Percentiles rank a stretch among this genome's conserved stretches.
These are phyloP conservation scores for Aphanomyces invadans DNA, from an alignment of 352 stramenopile genomes.

Conservation along the genomic window DNA sequence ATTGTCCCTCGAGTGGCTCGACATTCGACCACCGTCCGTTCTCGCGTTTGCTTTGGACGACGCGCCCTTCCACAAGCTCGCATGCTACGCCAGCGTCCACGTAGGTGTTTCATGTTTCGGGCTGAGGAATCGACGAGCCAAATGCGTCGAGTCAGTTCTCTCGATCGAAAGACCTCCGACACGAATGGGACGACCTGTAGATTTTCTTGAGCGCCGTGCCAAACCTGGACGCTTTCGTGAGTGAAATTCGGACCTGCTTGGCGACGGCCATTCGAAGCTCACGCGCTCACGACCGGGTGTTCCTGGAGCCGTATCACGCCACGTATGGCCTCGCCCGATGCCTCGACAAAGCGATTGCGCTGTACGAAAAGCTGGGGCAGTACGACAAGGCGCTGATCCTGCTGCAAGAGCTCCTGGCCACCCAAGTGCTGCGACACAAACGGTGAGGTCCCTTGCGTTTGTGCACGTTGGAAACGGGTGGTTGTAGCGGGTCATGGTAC, in stretches of 20 bases:
- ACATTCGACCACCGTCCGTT: background rate
- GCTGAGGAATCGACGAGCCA: too few relatives aligned
- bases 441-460: conserved; percentile 23
- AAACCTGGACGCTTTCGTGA: conserved; percentile 53
- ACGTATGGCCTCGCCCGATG: conserved; percentile 59
- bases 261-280: conserved; percentile 25
- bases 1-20: conserved; percentile 12
- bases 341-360: conserved; percentile 39
- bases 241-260: conserved; percentile 43
- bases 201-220: conserved; percentile 11
- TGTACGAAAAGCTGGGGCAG: conserved; percentile 74
- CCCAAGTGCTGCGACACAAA: conserved; percentile 50
- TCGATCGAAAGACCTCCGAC: too few relatives aligned
- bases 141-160: too few relatives aligned
- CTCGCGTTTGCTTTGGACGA: background rate
- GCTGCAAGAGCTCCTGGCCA: conserved; percentile 53
- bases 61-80: background rate
- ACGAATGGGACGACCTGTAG: too few relatives aligned
- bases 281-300: conserved; percentile 27
- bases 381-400: conserved; percentile 60
- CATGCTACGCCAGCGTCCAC: background rate
- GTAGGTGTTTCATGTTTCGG: background rate
- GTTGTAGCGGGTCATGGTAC: conserved; percentile 47
- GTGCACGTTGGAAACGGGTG: background rate
- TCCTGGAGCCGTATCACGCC: conserved; percentile 59